These are phyloP conservation scores for Trametes polyzona DNA, from an alignment of 1,284 basidiomycete genomes.

Conservation along the genomic window DNA sequence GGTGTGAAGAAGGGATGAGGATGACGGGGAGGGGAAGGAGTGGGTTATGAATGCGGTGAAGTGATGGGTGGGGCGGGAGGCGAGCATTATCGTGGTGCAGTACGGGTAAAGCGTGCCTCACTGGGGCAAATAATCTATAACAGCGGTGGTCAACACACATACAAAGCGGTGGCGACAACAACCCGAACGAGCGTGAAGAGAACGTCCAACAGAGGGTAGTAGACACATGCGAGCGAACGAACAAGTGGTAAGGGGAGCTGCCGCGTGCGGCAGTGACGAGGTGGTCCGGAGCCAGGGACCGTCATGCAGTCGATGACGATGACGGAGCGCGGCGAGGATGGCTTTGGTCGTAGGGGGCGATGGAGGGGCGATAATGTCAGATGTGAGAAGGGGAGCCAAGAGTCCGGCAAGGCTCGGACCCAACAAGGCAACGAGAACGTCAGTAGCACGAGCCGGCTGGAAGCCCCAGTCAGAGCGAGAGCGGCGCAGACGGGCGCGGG, in stretches of 20 bases:
- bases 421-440: conserved; percentile 11
- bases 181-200: not conserved
- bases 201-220: not conserved
- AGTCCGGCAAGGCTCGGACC: conserved; percentile 28
- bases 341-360: not conserved
- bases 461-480: conserved; percentile 8
- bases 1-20: too few species aligned
- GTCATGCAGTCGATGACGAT: too few species aligned
- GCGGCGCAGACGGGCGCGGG: conserved; percentile 15
- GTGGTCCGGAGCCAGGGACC: too few species aligned
- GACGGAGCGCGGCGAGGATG: conserved; percentile 11
- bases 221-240: not conserved
- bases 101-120: not conserved
- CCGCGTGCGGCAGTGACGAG: too few species aligned
- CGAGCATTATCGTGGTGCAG: not conserved
- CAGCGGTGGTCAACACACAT: not conserved
- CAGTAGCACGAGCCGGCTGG: not conserved
- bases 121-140: not conserved
- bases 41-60: too few species aligned
- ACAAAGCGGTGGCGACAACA: not conserved
- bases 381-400: conserved; percentile 24
- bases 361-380: conserved; percentile 15
- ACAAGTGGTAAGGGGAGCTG: not conserved
- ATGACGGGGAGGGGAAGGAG: not conserved
- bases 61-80: not conserved